Evolutionary conservation across 2,329 filamentous ascomycete genomes (phyloP), one percentile per base, ranked within the genome.

Genomic region (Colletotrichum melonis): DNA sequence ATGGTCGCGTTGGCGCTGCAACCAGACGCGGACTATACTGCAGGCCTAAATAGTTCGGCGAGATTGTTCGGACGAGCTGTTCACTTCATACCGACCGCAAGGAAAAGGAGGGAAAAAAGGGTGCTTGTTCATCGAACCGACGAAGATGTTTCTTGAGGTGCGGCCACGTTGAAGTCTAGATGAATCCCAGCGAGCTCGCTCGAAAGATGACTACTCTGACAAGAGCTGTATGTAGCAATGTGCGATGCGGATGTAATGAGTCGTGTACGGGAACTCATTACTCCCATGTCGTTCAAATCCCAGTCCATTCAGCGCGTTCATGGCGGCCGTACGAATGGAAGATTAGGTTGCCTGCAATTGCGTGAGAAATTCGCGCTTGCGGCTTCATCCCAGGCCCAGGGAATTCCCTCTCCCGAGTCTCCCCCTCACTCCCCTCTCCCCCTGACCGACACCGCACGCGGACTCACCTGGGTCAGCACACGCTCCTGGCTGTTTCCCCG

Each of bases 401-500:
- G 28, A 58, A n/a, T 12, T 16, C 38, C 38, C 38, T 42, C 38
- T 42, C 38, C 38, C 32, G 32, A 35, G 38, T 16, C 19, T 12
- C 32, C 52, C 46, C 57, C 54, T 12, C 59, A 42, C 38, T 16
- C 42, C 19, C 16, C 42, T 42, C 38, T 42, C 35, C 54, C 70
- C 60, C 49, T 70, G 67, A 57, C 42, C 67, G 55, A 66, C 42
- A 67, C 38, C 38, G 38, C 38, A 42, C 14, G 14, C 11, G 35
- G 49, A 60, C 19, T 59, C 22, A 55, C 30, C 38, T 42, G 14
- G 54, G 49, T 38, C 52, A 59, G 42, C 56, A 62, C 63, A 72
- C 70, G n/a, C 59, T 60, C 66, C 64, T 69, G 67, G 60, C 22
- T 38, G 32, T 59, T 72, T 70, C 60, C 67, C 70, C 70, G 70